These are phyloP conservation scores for Rosa multiflora DNA, from an alignment of 306 rosid species.

Conservation along the genomic window DNA sequence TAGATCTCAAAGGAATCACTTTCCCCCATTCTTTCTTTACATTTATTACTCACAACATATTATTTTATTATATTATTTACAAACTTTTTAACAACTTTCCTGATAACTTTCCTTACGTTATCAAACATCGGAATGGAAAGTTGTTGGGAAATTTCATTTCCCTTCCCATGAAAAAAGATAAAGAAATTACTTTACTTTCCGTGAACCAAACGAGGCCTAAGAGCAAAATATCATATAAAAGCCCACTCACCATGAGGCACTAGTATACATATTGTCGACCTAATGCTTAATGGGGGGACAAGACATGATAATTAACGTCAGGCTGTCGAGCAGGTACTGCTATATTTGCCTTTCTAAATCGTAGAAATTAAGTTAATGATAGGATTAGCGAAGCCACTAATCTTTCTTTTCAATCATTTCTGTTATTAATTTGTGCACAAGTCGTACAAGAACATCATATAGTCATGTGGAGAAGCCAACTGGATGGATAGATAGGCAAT, in stretches of 20 bases:
- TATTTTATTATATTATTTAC: too few relatives aligned
- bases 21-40: too few relatives aligned
- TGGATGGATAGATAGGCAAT: conserved; percentile 24
- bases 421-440: neutral
- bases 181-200: too few relatives aligned
- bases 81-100: too few relatives aligned
- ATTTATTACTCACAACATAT: too few relatives aligned
- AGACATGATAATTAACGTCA: neutral
- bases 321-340: neutral
- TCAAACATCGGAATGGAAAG: too few relatives aligned
- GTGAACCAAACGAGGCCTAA: too few relatives aligned
- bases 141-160: too few relatives aligned
- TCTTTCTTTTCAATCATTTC: neutral
- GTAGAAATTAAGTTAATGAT: conserved; percentile 10
- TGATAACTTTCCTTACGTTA: too few relatives aligned
- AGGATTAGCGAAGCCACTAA: conserved; percentile 26
- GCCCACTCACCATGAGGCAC: neutral
- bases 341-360: neutral
- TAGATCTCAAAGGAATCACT: too few relatives aligned
- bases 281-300: neutral
- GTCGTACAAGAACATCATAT: neutral
- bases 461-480: conserved; percentile 12
- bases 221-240: neutral
- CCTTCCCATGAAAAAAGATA: too few relatives aligned
- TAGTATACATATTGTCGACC: neutral